These are phyloP conservation scores for Lodderomyces metapsilosis DNA, from an alignment of 1,139 yeast species.

Conservation along the genomic window DNA sequence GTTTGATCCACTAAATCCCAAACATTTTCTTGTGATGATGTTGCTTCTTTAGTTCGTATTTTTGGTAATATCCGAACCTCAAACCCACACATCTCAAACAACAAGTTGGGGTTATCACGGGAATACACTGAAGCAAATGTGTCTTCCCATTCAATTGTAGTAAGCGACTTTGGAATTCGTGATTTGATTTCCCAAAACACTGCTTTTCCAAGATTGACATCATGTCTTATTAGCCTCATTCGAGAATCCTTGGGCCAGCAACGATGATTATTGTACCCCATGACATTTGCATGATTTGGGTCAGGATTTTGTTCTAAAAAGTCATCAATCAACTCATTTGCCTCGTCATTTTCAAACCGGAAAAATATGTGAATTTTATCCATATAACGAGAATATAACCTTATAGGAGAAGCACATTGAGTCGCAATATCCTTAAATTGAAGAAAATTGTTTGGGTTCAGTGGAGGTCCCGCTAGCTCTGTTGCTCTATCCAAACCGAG, in stretches of 20 bases:
- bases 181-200: constrained; percentile 86
- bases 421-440: constrained; percentile 61
- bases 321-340: constrained; percentile 73
- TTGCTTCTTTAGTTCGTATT: constrained; percentile 48
- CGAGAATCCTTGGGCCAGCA: constrained; percentile 96
- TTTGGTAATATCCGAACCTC: constrained; percentile 88
- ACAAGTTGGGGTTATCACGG: constrained; percentile 80
- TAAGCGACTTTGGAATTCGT: constrained; percentile 73
- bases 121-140: constrained; percentile 88
- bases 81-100: constrained; percentile 93
- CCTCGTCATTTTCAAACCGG: constrained; percentile 70
- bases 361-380: constrained; percentile 81
- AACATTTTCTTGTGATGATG: constrained; percentile 67
- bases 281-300: constrained; percentile 83
- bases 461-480: constrained; percentile 80
- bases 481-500: constrained; percentile 85
- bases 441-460: constrained; percentile 71
- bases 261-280: constrained; percentile 82
- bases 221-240: constrained; percentile 88
- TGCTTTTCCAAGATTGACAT: constrained; percentile 90
- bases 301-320: constrained; percentile 85
- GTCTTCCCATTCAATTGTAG: constrained; percentile 76
- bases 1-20: constrained; percentile 81
- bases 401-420: constrained; percentile 68
- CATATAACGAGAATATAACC: constrained; percentile 77